These are phyloP conservation scores for Ceratocystis eucalypticola DNA, from an alignment of 2,329 filamentous ascomycete species.

Conservation along the genomic window DNA sequence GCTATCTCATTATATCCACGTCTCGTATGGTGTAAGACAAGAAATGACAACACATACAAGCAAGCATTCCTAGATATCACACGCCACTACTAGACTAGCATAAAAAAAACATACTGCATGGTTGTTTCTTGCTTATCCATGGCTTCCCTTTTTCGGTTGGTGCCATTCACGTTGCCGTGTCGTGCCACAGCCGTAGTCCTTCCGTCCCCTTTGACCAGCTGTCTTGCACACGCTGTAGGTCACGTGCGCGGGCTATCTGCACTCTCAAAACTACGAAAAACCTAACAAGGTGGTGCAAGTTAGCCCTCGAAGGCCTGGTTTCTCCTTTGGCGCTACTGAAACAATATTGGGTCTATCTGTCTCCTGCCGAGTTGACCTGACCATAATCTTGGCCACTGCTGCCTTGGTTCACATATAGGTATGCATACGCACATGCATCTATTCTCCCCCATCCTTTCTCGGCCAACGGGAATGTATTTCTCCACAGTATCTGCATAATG, in stretches of 20 bases:
- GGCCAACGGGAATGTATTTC: background rate
- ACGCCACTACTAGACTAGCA: background rate
- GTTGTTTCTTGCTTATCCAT: background rate
- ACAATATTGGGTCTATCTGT: background rate
- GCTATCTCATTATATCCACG: background rate
- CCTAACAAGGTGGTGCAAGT: no score
- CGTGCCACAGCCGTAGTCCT: background rate
- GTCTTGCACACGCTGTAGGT: background rate
- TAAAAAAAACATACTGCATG: background rate
- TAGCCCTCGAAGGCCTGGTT: no score
- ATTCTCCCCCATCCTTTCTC: background rate
- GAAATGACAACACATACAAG: background rate
- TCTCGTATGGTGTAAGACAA: background rate
- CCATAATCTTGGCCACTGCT: background rate
- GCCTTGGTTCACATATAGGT: background rate
- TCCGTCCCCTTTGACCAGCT: background rate
- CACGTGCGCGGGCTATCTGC: background rate
- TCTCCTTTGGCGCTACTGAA: background rate
- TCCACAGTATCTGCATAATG: background rate
- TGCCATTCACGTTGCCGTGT: background rate
- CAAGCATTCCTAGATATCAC: background rate
- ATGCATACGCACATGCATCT: slow-evolving; percentile 2
- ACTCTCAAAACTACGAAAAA: no score
- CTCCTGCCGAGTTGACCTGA: background rate
- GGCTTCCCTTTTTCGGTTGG: background rate